Evolutionary conservation across 1,284 basidiomycete species (phyloP), one percentile per base, ranked within the genome.

Genomic region (Puccinia novopanici): DNA sequence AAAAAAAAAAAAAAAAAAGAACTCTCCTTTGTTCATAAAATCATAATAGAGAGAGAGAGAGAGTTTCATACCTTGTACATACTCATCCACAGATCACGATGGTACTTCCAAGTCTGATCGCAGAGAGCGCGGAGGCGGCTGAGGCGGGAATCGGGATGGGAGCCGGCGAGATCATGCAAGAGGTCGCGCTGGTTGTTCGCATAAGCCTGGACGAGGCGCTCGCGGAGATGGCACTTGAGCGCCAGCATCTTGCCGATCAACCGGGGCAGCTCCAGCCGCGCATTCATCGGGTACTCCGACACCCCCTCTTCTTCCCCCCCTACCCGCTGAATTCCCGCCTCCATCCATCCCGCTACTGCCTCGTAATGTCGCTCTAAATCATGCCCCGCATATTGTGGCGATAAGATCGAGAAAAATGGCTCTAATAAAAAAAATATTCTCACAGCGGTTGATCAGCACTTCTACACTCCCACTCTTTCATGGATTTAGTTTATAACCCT

Each of bases 11-110:
- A 34, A 4, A 74, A 57, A 15, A 19, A 34, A 19, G n/a, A n/a
- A n/a, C n/a, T n/a, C n/a, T n/a, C n/a, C n/a, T n/a, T n/a, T n/a
- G n/a, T n/a, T n/a, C 5, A 19, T 37, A 15, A 17, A 24, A 30
- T 52, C 12, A 42, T 24, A 67, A n/a, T 30, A 61, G 17, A 68
- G 48, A 68, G 45, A 24, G 13, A 52, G 27, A 30, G 59, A n/a
- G n/a, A n/a, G n/a, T n/a, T n/a, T n/a, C 65, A 17, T 30, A 74
- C 74, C 54, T 85, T 84, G 71, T 84, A 83, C 82, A 83, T 83
- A 27, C 67, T 81, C 85, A 84, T 84, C 85, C 85, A 85, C 70
- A 85, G 74, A 61, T 82, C 82, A 34, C 86, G 83, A 77, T 87
- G 86, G 24, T 85, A 83, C 22, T 71, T 80, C 81, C 85, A 85